Base-by-base conservation (phyloP, 306 rosid species). In the Pterocarpus macrocarpus region DNA sequence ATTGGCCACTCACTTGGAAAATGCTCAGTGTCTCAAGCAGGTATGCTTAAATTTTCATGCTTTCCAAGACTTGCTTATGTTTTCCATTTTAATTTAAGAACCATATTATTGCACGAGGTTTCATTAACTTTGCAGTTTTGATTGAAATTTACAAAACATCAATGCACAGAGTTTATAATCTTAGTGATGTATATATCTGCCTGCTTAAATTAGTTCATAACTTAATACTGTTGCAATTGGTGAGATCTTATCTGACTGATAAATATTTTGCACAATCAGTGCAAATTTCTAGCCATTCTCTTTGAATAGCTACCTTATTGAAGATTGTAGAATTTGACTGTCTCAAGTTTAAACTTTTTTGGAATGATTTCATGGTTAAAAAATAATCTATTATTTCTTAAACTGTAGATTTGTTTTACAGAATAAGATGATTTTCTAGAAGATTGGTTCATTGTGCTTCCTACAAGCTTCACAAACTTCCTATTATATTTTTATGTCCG, bases 1-100 rank as follows among this genome's bases (percentile, higher is more conserved):
- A 56, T 69, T 2, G 97, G 99, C 44, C 99, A 95, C 75, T 82
- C 93, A 11, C 90, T 95, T 57, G 87, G 85, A 47, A 84, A 47
- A 5, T 95, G 99, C 67, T 78, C 85, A 13, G 71, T 50, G 4
- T 85, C 95, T 68, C 85, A 61, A 80, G 91, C 92, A 45, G 98
- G 98, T 93, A 75, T 82, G 5, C 69, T 50, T 64, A 47, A 59
- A 5, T 57, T 75, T 71, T 67, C 38, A 17, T 73, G 53, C 12
- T 71, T 73, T 33, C 32, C 30, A 3, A 36, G 34, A 22, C 32
- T 15, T 17, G 0, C 75, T 76, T 57, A 32, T 35, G 38, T 30
- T 61, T 7, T 58, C n/a, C 1, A 45, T 53, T 61, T 73, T 6
- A 50, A 32, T 77, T 30, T 57, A 59, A 39, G 69, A 71, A 34